Conservation (phyloP, 2,329 filamentous ascomycete species). For the Xenoacremonium recifei region DNA sequence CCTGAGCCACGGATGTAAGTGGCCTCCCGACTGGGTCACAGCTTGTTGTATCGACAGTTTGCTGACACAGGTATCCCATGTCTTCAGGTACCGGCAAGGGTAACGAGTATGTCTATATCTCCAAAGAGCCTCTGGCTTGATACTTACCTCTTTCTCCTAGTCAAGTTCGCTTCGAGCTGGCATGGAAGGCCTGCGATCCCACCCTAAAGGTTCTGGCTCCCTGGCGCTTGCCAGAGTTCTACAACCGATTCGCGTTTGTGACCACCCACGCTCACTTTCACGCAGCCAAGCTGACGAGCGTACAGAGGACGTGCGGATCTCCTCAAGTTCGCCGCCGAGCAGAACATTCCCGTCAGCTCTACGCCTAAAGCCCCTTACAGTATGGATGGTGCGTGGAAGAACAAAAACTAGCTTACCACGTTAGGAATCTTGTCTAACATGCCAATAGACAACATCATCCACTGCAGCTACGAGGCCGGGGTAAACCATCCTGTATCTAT, state of each 20-base stretch:
- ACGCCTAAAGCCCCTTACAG: slow-evolving; percentile 72
- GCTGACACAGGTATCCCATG: slow-evolving; percentile 6
- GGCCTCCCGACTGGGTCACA: slow-evolving; percentile 2
- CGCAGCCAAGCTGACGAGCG: slow-evolving; percentile 6
- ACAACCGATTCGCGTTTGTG: slow-evolving; percentile 57
- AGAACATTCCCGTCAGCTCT: slow-evolving; percentile 68
- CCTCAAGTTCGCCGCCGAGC: slow-evolving; percentile 65
- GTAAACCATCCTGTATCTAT: slow-evolving; percentile 33
- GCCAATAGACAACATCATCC: slow-evolving; percentile 6
- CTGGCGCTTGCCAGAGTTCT: slow-evolving; percentile 69
- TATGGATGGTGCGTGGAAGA: no score
- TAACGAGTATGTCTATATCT: slow-evolving; percentile 7
- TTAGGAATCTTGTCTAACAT: slow-evolving; percentile 41
- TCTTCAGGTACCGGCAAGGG: slow-evolving; percentile 11
- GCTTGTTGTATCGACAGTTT: slow-evolving; percentile 4
- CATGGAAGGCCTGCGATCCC: slow-evolving; percentile 47
- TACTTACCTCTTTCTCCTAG: slow-evolving; percentile 2
- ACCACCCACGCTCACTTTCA: slow-evolving; percentile 4
- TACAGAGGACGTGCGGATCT: slow-evolving; percentile 64
- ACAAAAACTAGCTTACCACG: no score
- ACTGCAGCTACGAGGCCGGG: slow-evolving; percentile 76
- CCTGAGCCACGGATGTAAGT: slow-evolving; percentile 46
- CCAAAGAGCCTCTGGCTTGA: not conserved
- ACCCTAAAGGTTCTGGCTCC: slow-evolving; percentile 68
- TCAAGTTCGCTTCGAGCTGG: slow-evolving; percentile 38